Base-by-base conservation (phyloP, 352 stramenopile species). In the Thraustotheca clavata region DNA sequence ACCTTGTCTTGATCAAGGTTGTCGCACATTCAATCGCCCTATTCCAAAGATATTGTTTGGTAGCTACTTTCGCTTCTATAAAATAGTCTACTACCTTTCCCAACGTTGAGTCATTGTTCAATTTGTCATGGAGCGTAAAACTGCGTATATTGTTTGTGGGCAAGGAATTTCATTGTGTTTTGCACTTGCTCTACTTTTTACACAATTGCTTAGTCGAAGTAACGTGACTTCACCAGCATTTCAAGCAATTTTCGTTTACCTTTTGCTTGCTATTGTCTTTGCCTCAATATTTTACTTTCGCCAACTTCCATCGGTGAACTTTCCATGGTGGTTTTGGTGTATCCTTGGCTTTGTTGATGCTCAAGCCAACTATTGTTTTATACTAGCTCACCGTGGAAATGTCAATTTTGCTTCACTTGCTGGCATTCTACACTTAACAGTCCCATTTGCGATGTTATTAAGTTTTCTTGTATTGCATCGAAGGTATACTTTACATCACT, bases 121-220 rank as follows among this genome's bases (percentile, higher is more conserved):
- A n/a, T n/a, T n/a, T n/a, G n/a, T n/a, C n/a, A n/a, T n/a, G n/a
- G n/a, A 52, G 43, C 43, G 43, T 11, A 24, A 52, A 18, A 31
- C 24, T 38, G n/a, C 27, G 3, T 57, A 49, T 35, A 9, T 54
- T 16, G 18, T 27, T n/a, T 88, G 83, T 61, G 79, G 79, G 63
- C 79, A 88, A 72, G 68, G 70, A 65, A 86, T 88, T 69, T 82
- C 83, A 72, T 48, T 88, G 49, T 74, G 83, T 47, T 82, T 86
- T 60, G 73, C 83, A 49, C 52, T 70, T 57, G 78, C 77, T 31
- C 74, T 73, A 47, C 68, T 88, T 59, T 68, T 84, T 52, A 77
- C 76, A 57, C 79, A 81, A 60, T 88, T 86, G 70, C 73, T 88
- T 59, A 72, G 71, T 50, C 67, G 73, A 32, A 74, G 78, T 50